These are phyloP conservation scores for Annulohypoxylon bovei DNA, from an alignment of 495 filamentous ascomycete species.

Conservation along the genomic window DNA sequence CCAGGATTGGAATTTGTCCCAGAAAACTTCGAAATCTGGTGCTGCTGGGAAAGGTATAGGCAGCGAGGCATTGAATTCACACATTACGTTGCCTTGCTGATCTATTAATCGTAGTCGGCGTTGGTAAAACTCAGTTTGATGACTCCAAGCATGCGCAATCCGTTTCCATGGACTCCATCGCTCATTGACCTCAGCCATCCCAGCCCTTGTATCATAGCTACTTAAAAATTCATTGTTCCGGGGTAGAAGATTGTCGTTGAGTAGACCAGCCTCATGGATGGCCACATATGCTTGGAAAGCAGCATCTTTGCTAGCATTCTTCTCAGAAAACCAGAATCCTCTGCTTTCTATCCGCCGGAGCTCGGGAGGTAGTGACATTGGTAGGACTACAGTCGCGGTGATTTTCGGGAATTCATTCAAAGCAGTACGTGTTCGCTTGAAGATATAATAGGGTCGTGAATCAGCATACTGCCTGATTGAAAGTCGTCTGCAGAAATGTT, in stretches of 20 bases:
- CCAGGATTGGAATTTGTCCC: constrained; percentile 58
- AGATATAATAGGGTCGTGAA: constrained; percentile 61
- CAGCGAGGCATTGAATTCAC: constrained; percentile 58
- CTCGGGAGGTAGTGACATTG: constrained; percentile 70
- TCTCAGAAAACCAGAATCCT: constrained; percentile 73
- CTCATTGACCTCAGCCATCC: constrained; percentile 62
- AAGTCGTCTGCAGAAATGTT: constrained; percentile 81
- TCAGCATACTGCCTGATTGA: constrained; percentile 64
- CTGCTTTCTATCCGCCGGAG: constrained; percentile 66
- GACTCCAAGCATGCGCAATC: constrained; percentile 65
- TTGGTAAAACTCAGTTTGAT: constrained; percentile 38
- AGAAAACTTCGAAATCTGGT: constrained; percentile 58
- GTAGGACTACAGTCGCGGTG: constrained; percentile 72
- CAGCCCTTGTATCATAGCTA: constrained; percentile 55
- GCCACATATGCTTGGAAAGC: constrained; percentile 83
- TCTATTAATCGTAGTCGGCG: constrained; percentile 47
- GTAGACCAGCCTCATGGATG: constrained; percentile 73
- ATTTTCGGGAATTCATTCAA: constrained; percentile 46
- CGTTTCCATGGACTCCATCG: constrained; percentile 73
- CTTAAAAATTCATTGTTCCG: constrained; percentile 49
- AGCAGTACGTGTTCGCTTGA: constrained; percentile 10
- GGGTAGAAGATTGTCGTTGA: constrained; percentile 85
- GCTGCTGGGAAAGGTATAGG: constrained; percentile 57
- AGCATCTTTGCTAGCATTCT: constrained; percentile 80
- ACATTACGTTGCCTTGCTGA: constrained; percentile 40